A percentile compares a stretch with the other conserved stretches of the same genome.
Conservation (phyloP, 768 basidiomycete genomes). For the Lactifluus echinatus region DNA sequence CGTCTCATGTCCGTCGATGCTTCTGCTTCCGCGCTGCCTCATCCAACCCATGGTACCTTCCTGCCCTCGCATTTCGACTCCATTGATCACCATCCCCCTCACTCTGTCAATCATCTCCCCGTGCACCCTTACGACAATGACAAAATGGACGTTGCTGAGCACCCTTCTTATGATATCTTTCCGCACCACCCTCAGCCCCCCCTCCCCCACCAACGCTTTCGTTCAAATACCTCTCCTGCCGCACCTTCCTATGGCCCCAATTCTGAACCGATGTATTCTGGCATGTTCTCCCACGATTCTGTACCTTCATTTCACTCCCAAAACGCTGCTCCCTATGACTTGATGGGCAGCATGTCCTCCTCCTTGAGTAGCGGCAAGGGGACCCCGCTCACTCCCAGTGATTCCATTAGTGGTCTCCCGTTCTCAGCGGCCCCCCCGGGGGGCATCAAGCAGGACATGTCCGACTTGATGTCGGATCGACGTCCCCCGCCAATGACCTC, state of each 20-base stretch:
- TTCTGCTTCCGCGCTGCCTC: conserved; percentile 34
- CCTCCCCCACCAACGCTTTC: conserved; percentile 54
- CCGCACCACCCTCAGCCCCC: conserved; percentile 33
- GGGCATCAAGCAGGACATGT: conserved; percentile 42
- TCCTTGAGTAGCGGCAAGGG: conserved; percentile 65
- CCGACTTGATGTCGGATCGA: conserved; percentile 53
- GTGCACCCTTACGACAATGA: conserved; percentile 43
- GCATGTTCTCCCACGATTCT: conserved; percentile 50
- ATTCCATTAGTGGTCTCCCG: conserved; percentile 47
- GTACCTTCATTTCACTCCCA: conserved; percentile 48
- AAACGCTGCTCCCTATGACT: conserved; percentile 51
- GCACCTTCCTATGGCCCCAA: conserved; percentile 46
- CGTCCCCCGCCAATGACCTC: conserved; percentile 40
- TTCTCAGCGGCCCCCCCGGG: conserved; percentile 39
- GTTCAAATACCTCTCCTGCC: conserved; percentile 62
- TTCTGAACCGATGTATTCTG: conserved; percentile 51
- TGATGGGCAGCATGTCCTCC: conserved; percentile 53
- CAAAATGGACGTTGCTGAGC: conserved; percentile 47
- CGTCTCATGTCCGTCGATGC: conserved; percentile 36
- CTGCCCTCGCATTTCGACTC: conserved; percentile 39
- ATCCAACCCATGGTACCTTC: conserved; percentile 37
- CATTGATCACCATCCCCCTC: conserved; percentile 29
- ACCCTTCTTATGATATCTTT: conserved; percentile 58
- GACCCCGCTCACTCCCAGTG: conserved; percentile 65
- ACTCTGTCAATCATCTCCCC: conserved; percentile 26